Conservation (phyloP, 768 basidiomycete genomes). For the Suillus sp. region DNA sequence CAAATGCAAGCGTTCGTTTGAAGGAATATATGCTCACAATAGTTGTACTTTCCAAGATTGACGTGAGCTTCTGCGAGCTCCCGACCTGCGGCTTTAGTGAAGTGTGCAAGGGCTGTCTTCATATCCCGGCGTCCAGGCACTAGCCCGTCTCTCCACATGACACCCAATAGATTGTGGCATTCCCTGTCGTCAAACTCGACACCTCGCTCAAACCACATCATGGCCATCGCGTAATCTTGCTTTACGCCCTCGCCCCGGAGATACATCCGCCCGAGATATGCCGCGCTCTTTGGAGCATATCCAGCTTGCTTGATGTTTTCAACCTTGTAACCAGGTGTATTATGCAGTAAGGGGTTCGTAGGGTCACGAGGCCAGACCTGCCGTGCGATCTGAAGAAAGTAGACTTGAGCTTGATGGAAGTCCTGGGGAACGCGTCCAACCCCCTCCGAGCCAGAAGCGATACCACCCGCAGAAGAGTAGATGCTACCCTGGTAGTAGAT, state of each 20-base stretch:
- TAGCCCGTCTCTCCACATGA: slow-evolving; percentile 90
- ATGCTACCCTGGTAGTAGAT: slow-evolving; percentile 97
- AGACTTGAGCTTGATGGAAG: slow-evolving; percentile 72
- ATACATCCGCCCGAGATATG: slow-evolving; percentile 92
- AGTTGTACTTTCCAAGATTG: slow-evolving; percentile 83
- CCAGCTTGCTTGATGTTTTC: slow-evolving; percentile 55
- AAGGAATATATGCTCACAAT: slow-evolving; percentile 41
- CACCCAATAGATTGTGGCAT: slow-evolving; percentile 86
- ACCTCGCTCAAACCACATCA: slow-evolving; percentile 94
- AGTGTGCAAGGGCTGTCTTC: slow-evolving; percentile 64
- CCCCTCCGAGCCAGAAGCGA: slow-evolving; percentile 87
- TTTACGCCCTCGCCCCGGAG: slow-evolving; percentile 91
- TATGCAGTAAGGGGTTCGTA: slow-evolving; percentile 50
- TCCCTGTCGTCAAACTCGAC: slow-evolving; percentile 81
- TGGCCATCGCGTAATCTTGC: slow-evolving; percentile 71
- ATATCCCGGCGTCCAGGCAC: slow-evolving; percentile 67
- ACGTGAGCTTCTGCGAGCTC: slow-evolving; percentile 93
- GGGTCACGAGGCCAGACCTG: slow-evolving; percentile 89
- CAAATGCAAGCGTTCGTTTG: slow-evolving; percentile 6
- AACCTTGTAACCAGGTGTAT: slow-evolving; percentile 46
- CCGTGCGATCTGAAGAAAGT: slow-evolving; percentile 84
- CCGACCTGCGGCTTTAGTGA: slow-evolving; percentile 78
- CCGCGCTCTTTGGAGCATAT: slow-evolving; percentile 77
- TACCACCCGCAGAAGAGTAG: slow-evolving; percentile 77
- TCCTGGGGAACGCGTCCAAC: slow-evolving; percentile 86